phyloP scores from a whole-genome alignment of 148 eudicot genomes.

The Salicornia ramosissima region DNA sequence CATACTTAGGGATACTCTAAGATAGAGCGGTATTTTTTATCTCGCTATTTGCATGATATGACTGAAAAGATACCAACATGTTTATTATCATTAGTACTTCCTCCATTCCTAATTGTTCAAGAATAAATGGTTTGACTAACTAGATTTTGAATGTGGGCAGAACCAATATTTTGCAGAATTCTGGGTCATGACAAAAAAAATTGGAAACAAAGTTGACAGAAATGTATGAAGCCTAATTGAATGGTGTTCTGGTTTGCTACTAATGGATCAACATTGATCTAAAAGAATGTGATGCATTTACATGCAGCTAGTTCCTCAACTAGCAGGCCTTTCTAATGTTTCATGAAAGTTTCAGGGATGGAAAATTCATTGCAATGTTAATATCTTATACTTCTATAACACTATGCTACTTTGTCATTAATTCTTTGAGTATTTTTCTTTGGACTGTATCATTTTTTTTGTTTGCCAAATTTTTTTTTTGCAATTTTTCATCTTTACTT shows the following conservation, averaged over 20 bases:
- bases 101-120: too few species aligned
- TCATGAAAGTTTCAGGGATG: not conserved
- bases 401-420: too few species aligned
- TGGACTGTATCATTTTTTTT: too few species aligned
- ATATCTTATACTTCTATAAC: too few species aligned
- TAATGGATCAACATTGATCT: not conserved
- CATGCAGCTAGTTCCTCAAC: not conserved
- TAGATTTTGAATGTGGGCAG: constrained; percentile 37
- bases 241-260: not conserved
- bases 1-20: too few species aligned
- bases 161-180: constrained; percentile 75
- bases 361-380: too few species aligned
- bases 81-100: not conserved
- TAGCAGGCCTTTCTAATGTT: not conserved
- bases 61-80: not conserved
- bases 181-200: constrained; percentile 87
- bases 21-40: not conserved
- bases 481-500: too few species aligned
- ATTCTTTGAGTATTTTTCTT: too few species aligned
- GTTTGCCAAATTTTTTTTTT: too few species aligned
- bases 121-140: not conserved
- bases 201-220: constrained; percentile 15
- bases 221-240: constrained; percentile 16
- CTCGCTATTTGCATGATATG: not conserved
- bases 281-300: not conserved